phyloP scores from a whole-genome alignment of 805 yeast species.

The Millerozyma miso region DNA sequence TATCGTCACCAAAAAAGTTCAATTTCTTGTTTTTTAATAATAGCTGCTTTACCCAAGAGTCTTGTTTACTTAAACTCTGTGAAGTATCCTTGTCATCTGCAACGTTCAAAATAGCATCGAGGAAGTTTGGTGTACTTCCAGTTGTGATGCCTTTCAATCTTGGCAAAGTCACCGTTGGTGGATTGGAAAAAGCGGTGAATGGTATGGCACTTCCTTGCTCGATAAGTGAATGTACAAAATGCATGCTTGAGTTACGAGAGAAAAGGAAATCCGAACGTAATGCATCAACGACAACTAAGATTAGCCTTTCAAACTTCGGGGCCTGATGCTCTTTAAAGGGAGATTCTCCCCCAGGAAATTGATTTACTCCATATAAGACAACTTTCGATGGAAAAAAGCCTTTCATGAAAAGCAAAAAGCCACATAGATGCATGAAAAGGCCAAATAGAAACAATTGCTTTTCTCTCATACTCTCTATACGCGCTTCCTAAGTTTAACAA shows the following conservation, averaged over 20 bases:
- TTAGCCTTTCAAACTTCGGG: conserved; percentile 59
- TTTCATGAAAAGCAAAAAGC: conserved; percentile 59
- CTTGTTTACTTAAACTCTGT: conserved; percentile 66
- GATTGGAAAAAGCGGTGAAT: conserved; percentile 86
- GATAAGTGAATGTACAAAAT: conserved; percentile 60
- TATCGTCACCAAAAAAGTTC: conserved; percentile 94
- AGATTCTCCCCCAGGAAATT: conserved; percentile 21
- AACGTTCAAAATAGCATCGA: conserved; percentile 90
- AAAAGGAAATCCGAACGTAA: conserved; percentile 84
- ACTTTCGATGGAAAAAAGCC: conserved; percentile 95
- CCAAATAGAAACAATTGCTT: conserved; percentile 3
- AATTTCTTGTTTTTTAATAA: conserved; percentile 38
- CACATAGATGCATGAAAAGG: conserved; percentile 26
- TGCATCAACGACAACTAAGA: conserved; percentile 90
- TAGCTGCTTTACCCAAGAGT: conserved; percentile 83
- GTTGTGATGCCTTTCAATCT: conserved; percentile 90
- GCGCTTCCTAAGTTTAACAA: neutral
- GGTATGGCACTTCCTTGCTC: conserved; percentile 72
- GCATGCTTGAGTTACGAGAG: conserved; percentile 61
- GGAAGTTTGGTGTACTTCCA: conserved; percentile 89
- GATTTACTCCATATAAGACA: conserved; percentile 56
- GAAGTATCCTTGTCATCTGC: conserved; percentile 83
- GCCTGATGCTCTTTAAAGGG: conserved; percentile 18
- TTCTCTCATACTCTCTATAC: conserved; percentile 11
- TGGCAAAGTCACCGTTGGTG: conserved; percentile 96